Percentiles rank a stretch among this genome's conserved stretches.
Conservation (phyloP, 805 yeast genomes). For the Yarrowia phangngaensis region DNA sequence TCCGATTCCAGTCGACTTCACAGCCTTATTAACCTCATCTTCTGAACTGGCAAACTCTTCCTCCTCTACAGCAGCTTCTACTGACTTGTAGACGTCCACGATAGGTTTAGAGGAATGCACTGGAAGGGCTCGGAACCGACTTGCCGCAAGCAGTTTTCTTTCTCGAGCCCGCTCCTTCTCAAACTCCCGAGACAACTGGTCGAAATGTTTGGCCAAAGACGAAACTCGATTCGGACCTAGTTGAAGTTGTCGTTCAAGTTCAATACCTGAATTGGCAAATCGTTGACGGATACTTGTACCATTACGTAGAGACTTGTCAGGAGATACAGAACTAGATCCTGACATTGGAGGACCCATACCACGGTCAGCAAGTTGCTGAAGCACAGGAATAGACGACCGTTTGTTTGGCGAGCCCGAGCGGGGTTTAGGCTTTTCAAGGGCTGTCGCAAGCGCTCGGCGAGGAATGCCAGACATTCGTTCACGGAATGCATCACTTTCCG, state of each 20-base stretch:
- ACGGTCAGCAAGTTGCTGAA: constrained; percentile 18
- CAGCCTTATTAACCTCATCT: constrained; percentile 4
- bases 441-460: too few species aligned
- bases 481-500: constrained; percentile 15
- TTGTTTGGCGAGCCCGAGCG: constrained; percentile 18
- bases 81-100: constrained; percentile 85
- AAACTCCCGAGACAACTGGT: constrained; percentile 77
- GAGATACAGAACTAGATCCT: constrained; percentile 17
- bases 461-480: constrained; percentile 23
- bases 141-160: constrained; percentile 55
- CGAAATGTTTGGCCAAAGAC: constrained; percentile 59
- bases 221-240: constrained; percentile 35
- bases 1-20: not conserved
- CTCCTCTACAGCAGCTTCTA: constrained; percentile 78
- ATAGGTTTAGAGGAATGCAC: constrained; percentile 75
- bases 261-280: constrained; percentile 27
- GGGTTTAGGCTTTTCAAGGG: constrained; percentile 3
- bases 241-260: constrained; percentile 33
- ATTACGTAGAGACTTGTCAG: constrained; percentile 9
- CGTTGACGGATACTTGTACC: constrained; percentile 13
- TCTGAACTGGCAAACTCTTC: constrained; percentile 32
- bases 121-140: constrained; percentile 64
- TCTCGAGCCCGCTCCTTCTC: constrained; percentile 82
- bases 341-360: constrained; percentile 23
- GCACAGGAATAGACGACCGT: constrained; percentile 12